Evolutionary conservation across 257 asterid genomes (phyloP).

Genomic region (Solanum chiquidenum): DNA sequence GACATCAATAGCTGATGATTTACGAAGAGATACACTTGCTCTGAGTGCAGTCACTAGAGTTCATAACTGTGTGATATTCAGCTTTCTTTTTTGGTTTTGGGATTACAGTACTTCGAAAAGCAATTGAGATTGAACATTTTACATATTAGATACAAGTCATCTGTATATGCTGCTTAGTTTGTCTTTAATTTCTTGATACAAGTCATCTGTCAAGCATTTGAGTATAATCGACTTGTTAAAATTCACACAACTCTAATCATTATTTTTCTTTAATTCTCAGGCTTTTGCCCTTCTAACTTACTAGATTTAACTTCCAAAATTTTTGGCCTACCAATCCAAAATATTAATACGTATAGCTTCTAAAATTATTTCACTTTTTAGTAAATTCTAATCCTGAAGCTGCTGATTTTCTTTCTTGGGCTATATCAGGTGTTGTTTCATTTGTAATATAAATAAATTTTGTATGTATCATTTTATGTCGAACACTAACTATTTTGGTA

Average conservation of each 20-base stretch:
- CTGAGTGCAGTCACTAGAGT: not conserved
- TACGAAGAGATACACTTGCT: not conserved
- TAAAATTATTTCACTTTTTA: too few species aligned
- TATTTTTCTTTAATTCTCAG: not conserved
- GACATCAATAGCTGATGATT: not conserved
- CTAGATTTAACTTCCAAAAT: too few species aligned
- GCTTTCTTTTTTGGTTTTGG: not conserved
- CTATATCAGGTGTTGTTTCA: too few species aligned
- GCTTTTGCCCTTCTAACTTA: not conserved
- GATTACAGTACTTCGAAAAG: not conserved
- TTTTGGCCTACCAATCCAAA: too few species aligned
- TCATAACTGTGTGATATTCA: not conserved
- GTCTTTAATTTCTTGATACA: not conserved
- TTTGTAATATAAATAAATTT: too few species aligned
- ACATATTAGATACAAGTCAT: too few species aligned
- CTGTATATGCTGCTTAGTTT: not conserved
- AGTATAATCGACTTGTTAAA: not conserved
- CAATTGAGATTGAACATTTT: not conserved
- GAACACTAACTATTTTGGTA: too few species aligned
- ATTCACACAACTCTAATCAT: not conserved
- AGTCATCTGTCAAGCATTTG: not conserved
- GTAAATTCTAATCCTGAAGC: too few species aligned
- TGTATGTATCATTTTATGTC: too few species aligned
- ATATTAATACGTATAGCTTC: too few species aligned
- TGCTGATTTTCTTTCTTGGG: too few species aligned